Evolutionary conservation across 371 early-diverging fungal species (phyloP), one percentile per base, ranked within the genome.

Genomic region (Haplosporangium sp.): DNA sequence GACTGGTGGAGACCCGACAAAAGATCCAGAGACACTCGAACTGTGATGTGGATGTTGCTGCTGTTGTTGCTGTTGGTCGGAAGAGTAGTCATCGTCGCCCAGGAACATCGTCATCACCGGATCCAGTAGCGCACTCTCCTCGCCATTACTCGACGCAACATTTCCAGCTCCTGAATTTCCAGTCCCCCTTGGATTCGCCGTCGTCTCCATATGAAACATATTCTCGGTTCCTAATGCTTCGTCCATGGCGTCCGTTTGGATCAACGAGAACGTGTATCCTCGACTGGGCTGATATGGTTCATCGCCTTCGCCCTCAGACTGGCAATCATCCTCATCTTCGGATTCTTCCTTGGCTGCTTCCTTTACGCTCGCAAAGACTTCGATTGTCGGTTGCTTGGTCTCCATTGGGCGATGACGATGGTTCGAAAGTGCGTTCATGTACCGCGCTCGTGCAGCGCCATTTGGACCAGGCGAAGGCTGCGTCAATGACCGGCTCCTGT

Each of bases 161-260:
- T 8, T 21, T 7, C 60, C 66, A 9, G 45, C 46, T 16, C 61
- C 58, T n/a, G 18, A 40, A 6, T 52, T 50, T 13, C 45, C 65
- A 55, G 2, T 12, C 29, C 38, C 55, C 69, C 84, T 37, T 57
- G 70, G 42, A 57, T 59, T 47, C 62, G 73, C 47, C 59, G 83
- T 42, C 53, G 62, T 23, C 74, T 79, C 71, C 57, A 77, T 71
- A 47, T 80, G 73, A 16, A 79, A 69, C 1, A 82, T 80, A 8
- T 83, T 69, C 58, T 86, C 89, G 38, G 84, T 85, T 14, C 88
- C 86, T 12, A 88, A 62, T 0, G 86, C 86, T 63, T 88, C 89
- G 37, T 90, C 89, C 69, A 87, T 89, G 54, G 87, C 89, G 57
- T 90, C 91, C 0, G 87, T 88, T 43, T 81, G 73, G n/a, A 83